Evolutionary conservation across 1,284 basidiomycete genomes (phyloP).

Genomic region (Ceratorhiza oryzae-sativae): DNA sequence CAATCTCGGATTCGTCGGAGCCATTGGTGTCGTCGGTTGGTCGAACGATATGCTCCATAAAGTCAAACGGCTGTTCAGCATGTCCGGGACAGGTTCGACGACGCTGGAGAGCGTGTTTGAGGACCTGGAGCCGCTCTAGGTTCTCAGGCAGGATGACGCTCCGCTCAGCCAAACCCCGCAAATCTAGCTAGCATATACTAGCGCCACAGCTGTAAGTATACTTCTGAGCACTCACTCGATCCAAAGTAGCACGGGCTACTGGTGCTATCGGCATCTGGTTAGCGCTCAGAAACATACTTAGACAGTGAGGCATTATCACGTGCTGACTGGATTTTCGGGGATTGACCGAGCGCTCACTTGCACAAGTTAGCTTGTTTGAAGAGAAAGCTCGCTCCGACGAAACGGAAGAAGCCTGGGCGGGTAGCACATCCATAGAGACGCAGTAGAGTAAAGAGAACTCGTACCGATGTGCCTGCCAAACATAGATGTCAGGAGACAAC

Average conservation of each 20-base stretch:
- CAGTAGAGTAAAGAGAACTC: conserved; percentile 1
- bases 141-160: conserved; percentile 3
- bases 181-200: no score
- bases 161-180: no score
- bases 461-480: not conserved
- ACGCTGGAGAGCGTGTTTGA: conserved; percentile 13
- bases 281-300: no score
- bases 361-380: conserved; percentile 15
- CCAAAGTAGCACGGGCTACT: no score
- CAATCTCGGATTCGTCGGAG: no score
- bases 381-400: conserved; percentile 35
- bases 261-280: no score
- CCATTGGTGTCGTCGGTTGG: not conserved
- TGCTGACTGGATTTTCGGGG: no score
- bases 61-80: not conserved
- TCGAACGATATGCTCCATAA: conserved; percentile 17
- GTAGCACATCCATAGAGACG: conserved; percentile 24
- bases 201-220: no score
- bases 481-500: not conserved
- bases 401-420: conserved; percentile 30
- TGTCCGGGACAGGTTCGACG: not conserved
- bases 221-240: no score
- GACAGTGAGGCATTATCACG: no score
- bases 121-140: not conserved
- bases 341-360: no score